Conservation (phyloP, 78 protist genomes). For the Bodo saltans region DNA sequence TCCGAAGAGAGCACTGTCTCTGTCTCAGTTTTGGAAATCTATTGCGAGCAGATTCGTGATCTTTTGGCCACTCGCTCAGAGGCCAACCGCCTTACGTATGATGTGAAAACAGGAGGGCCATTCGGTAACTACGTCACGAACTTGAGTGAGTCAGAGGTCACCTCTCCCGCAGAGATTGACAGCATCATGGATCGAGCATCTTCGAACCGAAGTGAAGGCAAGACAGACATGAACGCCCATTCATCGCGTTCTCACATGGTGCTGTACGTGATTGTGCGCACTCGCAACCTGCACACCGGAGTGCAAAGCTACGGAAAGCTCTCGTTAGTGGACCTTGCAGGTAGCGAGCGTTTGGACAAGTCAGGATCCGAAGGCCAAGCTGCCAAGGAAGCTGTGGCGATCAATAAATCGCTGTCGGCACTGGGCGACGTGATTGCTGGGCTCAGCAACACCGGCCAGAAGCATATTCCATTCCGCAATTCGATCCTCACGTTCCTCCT, state of each 20-base stretch:
- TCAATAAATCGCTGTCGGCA: constrained; percentile 61
- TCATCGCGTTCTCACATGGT: constrained; percentile 54
- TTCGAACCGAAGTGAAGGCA: not conserved
- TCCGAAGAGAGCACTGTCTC: constrained; percentile 29
- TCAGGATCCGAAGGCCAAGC: constrained; percentile 48
- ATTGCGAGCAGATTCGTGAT: constrained; percentile 56
- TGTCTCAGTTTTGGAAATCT: constrained; percentile 30
- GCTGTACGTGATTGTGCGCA: not conserved
- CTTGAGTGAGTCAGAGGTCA: constrained; percentile 5
- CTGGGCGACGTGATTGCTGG: constrained; percentile 10
- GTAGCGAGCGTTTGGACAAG: constrained; percentile 46
- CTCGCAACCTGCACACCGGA: not conserved
- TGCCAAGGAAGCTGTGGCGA: constrained; percentile 57
- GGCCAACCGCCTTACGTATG: not conserved
- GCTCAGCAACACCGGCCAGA: not conserved
- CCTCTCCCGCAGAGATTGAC: not conserved
- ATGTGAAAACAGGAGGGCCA: not conserved
- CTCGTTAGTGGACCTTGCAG: constrained; percentile 54
- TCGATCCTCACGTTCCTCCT: constrained; percentile 2
- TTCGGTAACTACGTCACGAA: constrained; percentile 23
- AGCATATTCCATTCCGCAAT: not conserved
- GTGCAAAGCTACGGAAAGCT: constrained; percentile 10
- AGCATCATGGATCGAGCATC: not conserved
- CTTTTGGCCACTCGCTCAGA: constrained; percentile 32
- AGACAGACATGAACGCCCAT: constrained; percentile 44